These are phyloP conservation scores for Talaromyces adpressus DNA, from an alignment of 495 filamentous ascomycete genomes.

Conservation along the genomic window DNA sequence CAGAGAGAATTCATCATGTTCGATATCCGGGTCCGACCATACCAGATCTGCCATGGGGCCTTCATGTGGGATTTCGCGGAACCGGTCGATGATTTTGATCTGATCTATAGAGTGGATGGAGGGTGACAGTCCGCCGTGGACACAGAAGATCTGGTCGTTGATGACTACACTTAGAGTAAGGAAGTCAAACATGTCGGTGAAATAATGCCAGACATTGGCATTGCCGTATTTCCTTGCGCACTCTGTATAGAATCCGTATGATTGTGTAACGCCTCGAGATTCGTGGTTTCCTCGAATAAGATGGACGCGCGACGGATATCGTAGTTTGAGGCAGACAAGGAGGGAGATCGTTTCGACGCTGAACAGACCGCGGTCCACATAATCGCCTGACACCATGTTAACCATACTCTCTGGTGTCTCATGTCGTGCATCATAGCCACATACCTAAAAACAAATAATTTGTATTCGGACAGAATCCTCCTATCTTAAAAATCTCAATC, in stretches of 20 bases:
- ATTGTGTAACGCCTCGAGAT: constrained; percentile 93
- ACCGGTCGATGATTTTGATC: constrained; percentile 98
- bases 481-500: constrained; percentile 98
- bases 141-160: constrained; percentile 97
- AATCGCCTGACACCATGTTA: constrained; percentile 60
- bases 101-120: constrained; percentile 98
- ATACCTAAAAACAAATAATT: constrained; percentile 95
- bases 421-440: constrained; percentile 12
- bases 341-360: constrained; percentile 96
- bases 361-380: constrained; percentile 95
- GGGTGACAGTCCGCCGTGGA: constrained; percentile 90
- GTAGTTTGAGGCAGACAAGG: constrained; percentile 86
- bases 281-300: constrained; percentile 97
- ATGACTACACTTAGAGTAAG: constrained; percentile 94
- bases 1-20: constrained; percentile 91
- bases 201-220: constrained; percentile 98
- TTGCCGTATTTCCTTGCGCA: constrained; percentile 97
- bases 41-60: constrained; percentile 99
- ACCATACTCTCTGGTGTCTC: not conserved
- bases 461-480: constrained; percentile 91
- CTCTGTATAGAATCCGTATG: constrained; percentile 98
- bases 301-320: constrained; percentile 87
- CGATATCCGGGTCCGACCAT: constrained; percentile 94
- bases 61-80: constrained; percentile 96
- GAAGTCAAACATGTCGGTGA: constrained; percentile 99